A percentile compares a stretch with the other conserved stretches of the same genome.
Conservation (phyloP, 768 basidiomycete genomes). For the Mrakia hoshinonis region DNA sequence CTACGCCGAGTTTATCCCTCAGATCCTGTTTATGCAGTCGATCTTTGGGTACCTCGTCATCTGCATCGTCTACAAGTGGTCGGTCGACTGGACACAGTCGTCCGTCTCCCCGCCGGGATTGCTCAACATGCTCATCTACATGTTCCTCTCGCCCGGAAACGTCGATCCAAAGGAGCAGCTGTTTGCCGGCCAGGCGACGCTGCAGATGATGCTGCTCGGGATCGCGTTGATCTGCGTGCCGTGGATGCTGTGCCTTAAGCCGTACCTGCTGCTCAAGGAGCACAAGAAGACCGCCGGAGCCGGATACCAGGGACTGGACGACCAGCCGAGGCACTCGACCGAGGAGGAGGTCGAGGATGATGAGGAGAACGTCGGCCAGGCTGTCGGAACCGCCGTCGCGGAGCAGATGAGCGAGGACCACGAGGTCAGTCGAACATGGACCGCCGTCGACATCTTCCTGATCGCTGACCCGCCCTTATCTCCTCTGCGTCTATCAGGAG, state of each 20-base stretch:
- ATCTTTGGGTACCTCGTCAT: slow-evolving; percentile 94
- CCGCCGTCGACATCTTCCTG: slow-evolving; percentile 28
- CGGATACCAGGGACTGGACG: slow-evolving; percentile 62
- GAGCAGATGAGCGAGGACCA: slow-evolving; percentile 67
- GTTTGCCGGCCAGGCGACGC: slow-evolving; percentile 74
- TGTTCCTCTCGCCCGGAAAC: slow-evolving; percentile 86
- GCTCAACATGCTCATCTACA: slow-evolving; percentile 83
- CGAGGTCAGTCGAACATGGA: slow-evolving; percentile 47
- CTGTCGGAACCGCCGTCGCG: slow-evolving; percentile 52
- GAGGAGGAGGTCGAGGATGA: slow-evolving; percentile 49
- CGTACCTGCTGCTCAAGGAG: slow-evolving; percentile 84
- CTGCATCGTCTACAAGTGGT: slow-evolving; percentile 97
- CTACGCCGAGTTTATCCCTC: slow-evolving; percentile 91
- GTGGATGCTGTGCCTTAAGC: slow-evolving; percentile 86
- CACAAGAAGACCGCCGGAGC: slow-evolving; percentile 70
- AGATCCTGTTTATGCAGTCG: slow-evolving; percentile 92
- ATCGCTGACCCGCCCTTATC: slow-evolving; percentile 28
- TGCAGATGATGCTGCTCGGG: slow-evolving; percentile 70
- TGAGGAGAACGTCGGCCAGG: too few species aligned
- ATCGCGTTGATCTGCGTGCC: slow-evolving; percentile 83
- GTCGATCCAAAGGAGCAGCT: slow-evolving; percentile 62
- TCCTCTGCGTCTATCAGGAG: slow-evolving; percentile 48
- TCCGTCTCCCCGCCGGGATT: slow-evolving; percentile 70
- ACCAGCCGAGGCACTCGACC: slow-evolving; percentile 30
- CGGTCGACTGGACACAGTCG: slow-evolving; percentile 69